Conservation (phyloP, 2,329 filamentous ascomycete species). For the Sclerotinia nivalis region DNA sequence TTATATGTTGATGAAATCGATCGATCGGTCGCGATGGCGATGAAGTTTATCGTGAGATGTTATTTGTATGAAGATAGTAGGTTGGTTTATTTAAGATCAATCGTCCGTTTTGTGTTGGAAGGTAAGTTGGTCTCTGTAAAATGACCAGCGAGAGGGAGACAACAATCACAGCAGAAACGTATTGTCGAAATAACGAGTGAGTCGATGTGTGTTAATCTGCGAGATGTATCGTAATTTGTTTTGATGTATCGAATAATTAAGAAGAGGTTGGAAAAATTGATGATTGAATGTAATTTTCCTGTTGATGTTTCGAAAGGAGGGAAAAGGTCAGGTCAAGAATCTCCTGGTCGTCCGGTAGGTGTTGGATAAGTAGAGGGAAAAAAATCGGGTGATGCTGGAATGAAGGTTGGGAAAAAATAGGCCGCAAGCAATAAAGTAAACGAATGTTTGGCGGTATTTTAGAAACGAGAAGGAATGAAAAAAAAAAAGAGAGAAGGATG, state of each 20-base stretch:
- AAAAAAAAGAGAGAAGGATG: conserved; percentile 15
- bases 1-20: background rate
- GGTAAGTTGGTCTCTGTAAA: background rate
- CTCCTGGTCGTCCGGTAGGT: conserved; percentile 12
- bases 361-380: background rate
- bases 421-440: conserved; percentile 15
- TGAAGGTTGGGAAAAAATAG: conserved; percentile 13
- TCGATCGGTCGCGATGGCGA: conserved; percentile 7
- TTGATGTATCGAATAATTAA: background rate
- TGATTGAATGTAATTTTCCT: background rate
- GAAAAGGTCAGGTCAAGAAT: conserved; percentile 9
- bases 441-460: conserved; percentile 5
- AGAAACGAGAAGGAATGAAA: conserved; percentile 15
- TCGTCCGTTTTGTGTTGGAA: background rate
- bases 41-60: background rate
- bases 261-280: background rate
- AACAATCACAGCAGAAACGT: background rate
- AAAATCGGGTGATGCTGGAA: conserved; percentile 19
- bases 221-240: background rate
- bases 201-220: background rate
- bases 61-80: background rate
- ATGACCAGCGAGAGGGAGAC: background rate
- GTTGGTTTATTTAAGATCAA: background rate
- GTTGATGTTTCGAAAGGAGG: background rate
- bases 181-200: conserved; percentile 14